Evolutionary conservation across 139 green algal genomes (phyloP).

Genomic region (Chlorella sp.): DNA sequence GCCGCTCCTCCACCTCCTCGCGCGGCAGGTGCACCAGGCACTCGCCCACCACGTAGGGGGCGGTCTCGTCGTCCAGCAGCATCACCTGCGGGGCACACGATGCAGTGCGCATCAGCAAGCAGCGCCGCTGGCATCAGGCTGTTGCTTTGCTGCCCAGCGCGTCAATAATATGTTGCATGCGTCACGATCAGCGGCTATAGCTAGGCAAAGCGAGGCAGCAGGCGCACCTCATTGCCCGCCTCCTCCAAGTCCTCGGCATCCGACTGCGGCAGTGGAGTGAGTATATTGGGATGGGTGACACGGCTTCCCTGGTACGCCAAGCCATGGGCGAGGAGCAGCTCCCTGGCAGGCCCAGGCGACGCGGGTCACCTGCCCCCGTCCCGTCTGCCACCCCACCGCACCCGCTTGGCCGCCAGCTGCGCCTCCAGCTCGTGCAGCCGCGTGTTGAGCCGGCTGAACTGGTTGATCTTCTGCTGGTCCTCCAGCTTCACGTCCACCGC

Average conservation of each 20-base stretch:
- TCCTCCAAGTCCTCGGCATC: slow-evolving; percentile 78
- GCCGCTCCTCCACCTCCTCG: slow-evolving; percentile 63
- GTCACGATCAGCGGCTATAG: no score
- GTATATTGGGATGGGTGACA: no score
- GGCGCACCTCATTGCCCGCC: slow-evolving; percentile 60
- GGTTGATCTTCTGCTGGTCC: slow-evolving; percentile 85
- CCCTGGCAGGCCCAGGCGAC: no score
- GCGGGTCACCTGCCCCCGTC: no score
- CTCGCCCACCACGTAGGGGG: slow-evolving; percentile 68
- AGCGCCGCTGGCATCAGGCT: no score
- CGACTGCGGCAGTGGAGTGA: slow-evolving; percentile 37
- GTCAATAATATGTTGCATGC: no score
- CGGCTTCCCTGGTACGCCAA: no score
- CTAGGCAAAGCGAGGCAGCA: no score
- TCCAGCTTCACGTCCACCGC: slow-evolving; percentile 71
- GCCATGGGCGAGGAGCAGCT: no score
- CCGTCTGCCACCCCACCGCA: no score
- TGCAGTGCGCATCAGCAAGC: no score
- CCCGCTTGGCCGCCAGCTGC: slow-evolving; percentile 67
- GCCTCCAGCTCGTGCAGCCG: slow-evolving; percentile 67
- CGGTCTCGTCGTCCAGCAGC: slow-evolving; percentile 76
- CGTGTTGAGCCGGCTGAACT: slow-evolving; percentile 79
- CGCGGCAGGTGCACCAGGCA: slow-evolving; percentile 64
- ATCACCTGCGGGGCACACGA: slow-evolving; percentile 61
- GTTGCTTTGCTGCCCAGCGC: no score